Base-by-base conservation (phyloP, 768 basidiomycete genomes). In the Clitopilus hobsonii region DNA sequence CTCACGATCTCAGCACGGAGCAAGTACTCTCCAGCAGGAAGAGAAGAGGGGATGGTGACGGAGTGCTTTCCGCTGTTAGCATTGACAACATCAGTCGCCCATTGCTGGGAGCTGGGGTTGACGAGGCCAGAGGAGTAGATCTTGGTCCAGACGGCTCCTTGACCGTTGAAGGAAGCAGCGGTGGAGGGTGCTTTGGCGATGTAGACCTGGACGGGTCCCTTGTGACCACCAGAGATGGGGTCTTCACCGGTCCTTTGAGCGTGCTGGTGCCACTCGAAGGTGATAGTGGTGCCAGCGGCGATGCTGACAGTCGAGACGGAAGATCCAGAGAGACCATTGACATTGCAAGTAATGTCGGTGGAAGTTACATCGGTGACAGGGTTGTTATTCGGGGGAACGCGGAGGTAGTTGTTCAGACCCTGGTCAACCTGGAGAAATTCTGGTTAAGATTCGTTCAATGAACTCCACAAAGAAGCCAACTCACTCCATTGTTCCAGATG, bases 211-310 rank as follows among this genome's bases (percentile, higher is more conserved):
- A 77, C 76, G 18, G 76, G 70, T 6, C 78, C 79, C 58, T 77
- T 78, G 70, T 80, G 78, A 2, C 78, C 78, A 26, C 68, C 69
- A 47, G 77, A 74, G 59, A 79, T 77, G 16, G 77, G 67, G 59
- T 79, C 77, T 60, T 81, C 79, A 47, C 78, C 78, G 2, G 77
- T 79, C 22, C 79, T 74, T 56, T 77, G 75, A 6, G 65, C 78
- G 56, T 79, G 78, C 57, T 80, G 79, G 62, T 81, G 79, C 79
- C 79, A 80, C 60, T 80, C 79, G 49, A 80, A 73, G n/a, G 74
- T 69, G 60, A 81, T 71, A 41, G 68, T 77, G 3, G 72, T 54
- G 23, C 79, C 79, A 13, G 79, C 75, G 24, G 73, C 61, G 56
- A 81, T 73, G 55, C 66, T 69, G 8, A 70, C 61, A 3, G 78